phyloP scores from a whole-genome alignment of 176 grass and related monocot genomes.

The Typha latifolia region DNA sequence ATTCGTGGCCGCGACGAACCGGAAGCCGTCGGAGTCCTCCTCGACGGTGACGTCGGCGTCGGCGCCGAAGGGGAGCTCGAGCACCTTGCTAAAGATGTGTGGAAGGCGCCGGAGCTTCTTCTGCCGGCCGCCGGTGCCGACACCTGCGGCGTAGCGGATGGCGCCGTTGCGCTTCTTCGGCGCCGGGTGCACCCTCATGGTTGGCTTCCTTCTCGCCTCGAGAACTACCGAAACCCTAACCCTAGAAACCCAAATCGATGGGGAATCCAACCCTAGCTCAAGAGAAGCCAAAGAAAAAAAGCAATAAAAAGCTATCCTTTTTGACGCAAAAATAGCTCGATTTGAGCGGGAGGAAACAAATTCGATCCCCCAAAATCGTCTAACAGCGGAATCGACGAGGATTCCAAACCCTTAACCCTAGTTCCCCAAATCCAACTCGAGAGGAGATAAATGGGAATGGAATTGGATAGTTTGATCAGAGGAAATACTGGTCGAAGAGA shows the following conservation, averaged over 20 bases:
- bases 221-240: background rate
- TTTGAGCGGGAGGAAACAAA: too few relatives aligned
- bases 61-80: constrained; percentile 86
- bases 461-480: too few relatives aligned
- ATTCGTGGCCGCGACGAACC: constrained; percentile 53
- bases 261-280: background rate
- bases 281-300: too few relatives aligned
- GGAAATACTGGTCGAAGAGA: too few relatives aligned
- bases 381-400: too few relatives aligned
- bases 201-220: constrained; percentile 3
- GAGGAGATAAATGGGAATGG: too few relatives aligned
- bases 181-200: constrained; percentile 38
- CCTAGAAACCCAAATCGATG: background rate
- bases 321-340: too few relatives aligned
- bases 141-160: constrained; percentile 18
- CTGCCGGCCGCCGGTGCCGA: constrained; percentile 5
- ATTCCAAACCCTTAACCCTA: too few relatives aligned
- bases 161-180: constrained; percentile 39
- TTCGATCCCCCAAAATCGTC: too few relatives aligned
- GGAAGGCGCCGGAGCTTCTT: constrained; percentile 96
- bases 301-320: too few relatives aligned
- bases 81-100: constrained; percentile 86
- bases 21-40: constrained; percentile 65
- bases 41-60: constrained; percentile 74
- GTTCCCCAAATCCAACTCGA: too few relatives aligned